phyloP scores from a whole-genome alignment of 495 filamentous ascomycete genomes.

The Glonium stellatum region DNA sequence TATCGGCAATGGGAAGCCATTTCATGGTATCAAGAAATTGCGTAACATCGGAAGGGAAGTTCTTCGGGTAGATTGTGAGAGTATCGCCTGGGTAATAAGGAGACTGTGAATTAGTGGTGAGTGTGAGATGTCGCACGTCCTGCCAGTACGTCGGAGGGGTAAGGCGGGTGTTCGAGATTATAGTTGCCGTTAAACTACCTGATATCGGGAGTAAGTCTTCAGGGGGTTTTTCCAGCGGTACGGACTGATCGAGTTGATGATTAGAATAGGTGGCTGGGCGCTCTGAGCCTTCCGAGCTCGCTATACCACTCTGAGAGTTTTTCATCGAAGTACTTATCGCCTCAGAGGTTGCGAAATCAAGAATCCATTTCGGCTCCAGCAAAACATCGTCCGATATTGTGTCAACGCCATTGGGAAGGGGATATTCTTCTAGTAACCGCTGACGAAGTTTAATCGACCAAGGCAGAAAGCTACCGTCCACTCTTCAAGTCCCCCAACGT shows the following conservation, averaged over 20 bases:
- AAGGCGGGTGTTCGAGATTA: conserved; percentile 59
- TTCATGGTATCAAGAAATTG: conserved; percentile 65
- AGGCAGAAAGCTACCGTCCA: conserved; percentile 74
- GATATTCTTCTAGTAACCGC: conserved; percentile 57
- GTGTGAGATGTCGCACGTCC: conserved; percentile 73
- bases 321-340: not conserved
- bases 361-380: conserved; percentile 72
- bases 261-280: not conserved
- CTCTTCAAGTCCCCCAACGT: conserved; percentile 36
- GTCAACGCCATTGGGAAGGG: conserved; percentile 55
- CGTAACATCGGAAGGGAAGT: conserved; percentile 70
- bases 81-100: conserved; percentile 64
- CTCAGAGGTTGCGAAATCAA: conserved; percentile 39
- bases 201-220: conserved; percentile 50
- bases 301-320: not conserved
- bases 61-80: conserved; percentile 76
- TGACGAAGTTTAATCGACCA: conserved; percentile 65
- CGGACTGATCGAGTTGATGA: not conserved
- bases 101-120: conserved; percentile 45
- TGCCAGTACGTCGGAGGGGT: conserved; percentile 81
- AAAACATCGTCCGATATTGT: conserved; percentile 71
- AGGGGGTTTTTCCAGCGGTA: conserved; percentile 32
- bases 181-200: conserved; percentile 36
- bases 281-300: not conserved
- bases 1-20: conserved; percentile 68